A percentile compares a stretch with the other conserved stretches of the same genome.
Evolutionary conservation across 2,329 filamentous ascomycete genomes (phyloP).

Genomic region (Aspergillus sp.): DNA sequence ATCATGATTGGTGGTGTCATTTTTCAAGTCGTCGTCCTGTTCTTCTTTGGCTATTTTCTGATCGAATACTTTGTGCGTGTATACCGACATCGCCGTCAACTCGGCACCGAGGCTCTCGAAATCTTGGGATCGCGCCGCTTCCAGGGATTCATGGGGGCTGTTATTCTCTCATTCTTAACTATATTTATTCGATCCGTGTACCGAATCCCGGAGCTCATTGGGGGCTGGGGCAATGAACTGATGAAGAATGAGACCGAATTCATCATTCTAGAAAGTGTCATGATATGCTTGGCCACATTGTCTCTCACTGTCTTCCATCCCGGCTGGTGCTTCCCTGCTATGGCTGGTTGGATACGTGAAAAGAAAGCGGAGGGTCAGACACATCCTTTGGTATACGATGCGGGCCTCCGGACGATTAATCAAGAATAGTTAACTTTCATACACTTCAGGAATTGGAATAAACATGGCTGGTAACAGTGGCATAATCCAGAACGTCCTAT

Average conservation of each 20-base stretch:
- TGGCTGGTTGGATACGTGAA: neutral
- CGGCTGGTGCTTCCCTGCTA: conserved; percentile 19
- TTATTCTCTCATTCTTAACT: conserved; percentile 41
- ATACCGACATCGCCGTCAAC: neutral
- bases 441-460: too few species aligned
- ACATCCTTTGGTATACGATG: neutral
- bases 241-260: conserved; percentile 53
- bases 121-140: neutral
- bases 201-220: conserved; percentile 51
- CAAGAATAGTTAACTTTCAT: neutral
- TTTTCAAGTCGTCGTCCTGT: conserved; percentile 53
- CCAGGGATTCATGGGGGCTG: conserved; percentile 15
- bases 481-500: neutral
- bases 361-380: neutral
- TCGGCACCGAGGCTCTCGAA: neutral
- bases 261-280: conserved; percentile 53
- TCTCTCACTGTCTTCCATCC: conserved; percentile 51
- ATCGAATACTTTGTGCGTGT: conserved; percentile 52
- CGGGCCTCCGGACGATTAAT: neutral
- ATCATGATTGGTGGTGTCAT: conserved; percentile 64
- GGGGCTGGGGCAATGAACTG: conserved; percentile 47
- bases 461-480: too few species aligned
- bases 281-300: conserved; percentile 49
- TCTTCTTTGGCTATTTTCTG: conserved; percentile 56
- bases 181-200: conserved; percentile 52